Conservation (phyloP, 2,329 filamentous ascomycete species). For the Colletotrichum shisoi region DNA sequence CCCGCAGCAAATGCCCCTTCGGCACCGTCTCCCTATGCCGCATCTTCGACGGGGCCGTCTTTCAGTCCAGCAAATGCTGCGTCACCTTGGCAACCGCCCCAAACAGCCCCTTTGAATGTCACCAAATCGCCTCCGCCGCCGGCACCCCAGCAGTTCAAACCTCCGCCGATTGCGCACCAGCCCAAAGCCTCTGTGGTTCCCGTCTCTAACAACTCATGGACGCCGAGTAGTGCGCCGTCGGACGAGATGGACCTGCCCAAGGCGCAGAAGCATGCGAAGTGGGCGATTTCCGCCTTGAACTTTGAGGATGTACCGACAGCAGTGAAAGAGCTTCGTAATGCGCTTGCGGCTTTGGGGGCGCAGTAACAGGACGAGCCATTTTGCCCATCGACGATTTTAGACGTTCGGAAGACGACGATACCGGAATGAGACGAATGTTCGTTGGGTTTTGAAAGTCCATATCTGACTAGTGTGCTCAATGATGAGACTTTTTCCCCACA, state of each 20-base stretch:
- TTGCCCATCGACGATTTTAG: neutral
- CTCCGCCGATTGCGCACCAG: slow-evolving; percentile 33
- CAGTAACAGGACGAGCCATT: slow-evolving; percentile 29
- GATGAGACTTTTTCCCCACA: neutral
- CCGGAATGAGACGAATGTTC: neutral
- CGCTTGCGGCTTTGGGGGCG: slow-evolving; percentile 74
- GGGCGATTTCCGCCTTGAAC: slow-evolving; percentile 94
- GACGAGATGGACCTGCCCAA: slow-evolving; percentile 69
- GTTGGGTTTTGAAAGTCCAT: neutral
- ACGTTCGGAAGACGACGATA: neutral
- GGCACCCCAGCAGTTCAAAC: slow-evolving; percentile 41
- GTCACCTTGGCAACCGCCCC: slow-evolving; percentile 31
- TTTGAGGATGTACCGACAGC: slow-evolving; percentile 96
- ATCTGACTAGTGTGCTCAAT: neutral
- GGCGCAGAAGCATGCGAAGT: slow-evolving; percentile 95
- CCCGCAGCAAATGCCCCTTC: slow-evolving; percentile 14
- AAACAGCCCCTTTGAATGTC: slow-evolving; percentile 8
- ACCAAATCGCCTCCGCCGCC: slow-evolving; percentile 36
- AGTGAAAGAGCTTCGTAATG: slow-evolving; percentile 80
- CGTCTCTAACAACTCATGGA: slow-evolving; percentile 39
- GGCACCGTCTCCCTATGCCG: slow-evolving; percentile 30
- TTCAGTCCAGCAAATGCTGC: slow-evolving; percentile 29
- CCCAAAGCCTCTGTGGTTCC: slow-evolving; percentile 15
- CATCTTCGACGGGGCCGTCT: slow-evolving; percentile 30
- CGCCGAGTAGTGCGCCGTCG: slow-evolving; percentile 23